These are phyloP conservation scores for Breynia disticha DNA, from an alignment of 441 rosid genomes.

Conservation along the genomic window DNA sequence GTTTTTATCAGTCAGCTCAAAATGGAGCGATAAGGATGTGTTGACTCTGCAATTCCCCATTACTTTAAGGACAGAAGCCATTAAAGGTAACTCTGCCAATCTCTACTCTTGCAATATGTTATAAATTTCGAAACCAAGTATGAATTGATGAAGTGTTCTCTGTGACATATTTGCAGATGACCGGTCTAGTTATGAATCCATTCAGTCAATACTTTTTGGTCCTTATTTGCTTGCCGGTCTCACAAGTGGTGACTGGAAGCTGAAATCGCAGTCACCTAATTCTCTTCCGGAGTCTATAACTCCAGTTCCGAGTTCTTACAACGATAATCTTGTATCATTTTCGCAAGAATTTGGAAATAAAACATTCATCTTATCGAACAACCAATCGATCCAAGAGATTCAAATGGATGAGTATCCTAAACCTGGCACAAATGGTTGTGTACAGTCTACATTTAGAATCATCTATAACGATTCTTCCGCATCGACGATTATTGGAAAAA, in stretches of 20 bases:
- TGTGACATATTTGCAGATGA: constrained; percentile 47
- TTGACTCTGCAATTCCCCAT: constrained; percentile 58
- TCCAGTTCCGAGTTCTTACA: constrained; percentile 45
- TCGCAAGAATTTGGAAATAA: constrained; percentile 41
- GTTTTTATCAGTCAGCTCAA: constrained; percentile 39
- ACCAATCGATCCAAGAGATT: constrained; percentile 40
- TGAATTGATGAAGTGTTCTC: too few relatives aligned
- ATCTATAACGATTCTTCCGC: constrained; percentile 16
- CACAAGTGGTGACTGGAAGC: constrained; percentile 58
- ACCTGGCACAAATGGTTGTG: constrained; percentile 50
- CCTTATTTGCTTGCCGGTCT: constrained; percentile 75
- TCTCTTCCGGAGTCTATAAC: constrained; percentile 48
- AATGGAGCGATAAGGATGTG: constrained; percentile 60
- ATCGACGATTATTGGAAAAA: constrained; percentile 28
- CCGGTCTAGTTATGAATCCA: constrained; percentile 50
- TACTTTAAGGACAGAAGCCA: constrained; percentile 57
- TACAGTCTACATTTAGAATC: constrained; percentile 67
- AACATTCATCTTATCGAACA: constrained; percentile 43
- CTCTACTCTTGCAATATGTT: too few relatives aligned
- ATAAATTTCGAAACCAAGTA: too few relatives aligned
- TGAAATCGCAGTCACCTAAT: constrained; percentile 30
- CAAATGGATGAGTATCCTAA: constrained; percentile 43
- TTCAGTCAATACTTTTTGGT: constrained; percentile 78
- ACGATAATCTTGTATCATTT: constrained; percentile 45
- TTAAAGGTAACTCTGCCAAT: constrained; percentile 55